phyloP scores from a whole-genome alignment of 441 rosid genomes.

The Gossypium aridum region DNA sequence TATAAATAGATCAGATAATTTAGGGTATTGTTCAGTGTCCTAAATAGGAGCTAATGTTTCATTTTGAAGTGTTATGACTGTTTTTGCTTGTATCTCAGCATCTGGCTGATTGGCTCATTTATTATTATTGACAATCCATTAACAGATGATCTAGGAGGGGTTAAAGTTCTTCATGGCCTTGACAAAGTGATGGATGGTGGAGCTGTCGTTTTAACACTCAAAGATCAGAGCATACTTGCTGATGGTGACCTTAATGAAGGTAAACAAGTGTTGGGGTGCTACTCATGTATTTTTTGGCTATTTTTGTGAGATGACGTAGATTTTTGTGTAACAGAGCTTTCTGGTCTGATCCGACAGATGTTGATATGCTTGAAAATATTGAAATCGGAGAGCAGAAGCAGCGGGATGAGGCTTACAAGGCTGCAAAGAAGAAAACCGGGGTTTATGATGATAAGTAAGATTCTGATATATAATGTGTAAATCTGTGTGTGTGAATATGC shows the following conservation, averaged over 20 bases:
- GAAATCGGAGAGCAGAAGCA: slow-evolving; percentile 98
- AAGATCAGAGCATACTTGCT: slow-evolving; percentile 87
- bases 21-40: background rate
- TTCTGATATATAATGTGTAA: background rate
- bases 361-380: slow-evolving; percentile 96
- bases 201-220: slow-evolving; percentile 92
- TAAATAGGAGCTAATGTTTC: background rate
- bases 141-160: slow-evolving; percentile 78
- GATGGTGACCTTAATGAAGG: slow-evolving; percentile 87
- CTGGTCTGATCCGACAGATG: slow-evolving; percentile 50
- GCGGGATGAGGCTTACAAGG: slow-evolving; percentile 82
- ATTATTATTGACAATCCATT: slow-evolving; percentile 17
- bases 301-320: slow-evolving; percentile 5
- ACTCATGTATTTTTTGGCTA: slow-evolving; percentile 7
- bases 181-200: slow-evolving; percentile 96
- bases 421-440: slow-evolving; percentile 85
- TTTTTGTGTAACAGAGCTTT: slow-evolving; percentile 33
- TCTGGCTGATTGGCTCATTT: background rate
- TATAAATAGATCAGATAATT: background rate
- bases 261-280: slow-evolving; percentile 24
- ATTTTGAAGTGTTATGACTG: background rate
- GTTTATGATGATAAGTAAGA: slow-evolving; percentile 79
- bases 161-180: slow-evolving; percentile 85
- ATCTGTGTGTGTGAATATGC: background rate
- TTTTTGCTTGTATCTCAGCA: background rate